A percentile compares a stretch with the other conserved stretches of the same genome.
Conservation (phyloP, 495 filamentous ascomycete genomes). For the Polyplosphaeria fusca region DNA sequence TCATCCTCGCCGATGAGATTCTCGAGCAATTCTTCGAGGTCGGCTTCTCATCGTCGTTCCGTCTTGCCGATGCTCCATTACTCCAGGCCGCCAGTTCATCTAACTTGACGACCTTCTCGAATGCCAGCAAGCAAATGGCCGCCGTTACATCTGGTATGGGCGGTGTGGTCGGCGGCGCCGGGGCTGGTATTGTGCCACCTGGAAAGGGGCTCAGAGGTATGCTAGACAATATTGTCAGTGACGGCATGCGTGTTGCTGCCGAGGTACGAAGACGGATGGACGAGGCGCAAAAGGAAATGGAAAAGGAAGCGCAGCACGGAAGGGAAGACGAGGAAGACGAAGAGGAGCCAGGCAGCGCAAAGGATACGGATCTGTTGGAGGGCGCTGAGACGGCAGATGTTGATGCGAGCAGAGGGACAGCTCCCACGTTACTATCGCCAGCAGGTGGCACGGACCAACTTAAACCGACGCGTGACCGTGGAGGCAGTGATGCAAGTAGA, state of each 20-base stretch:
- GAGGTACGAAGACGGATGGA: constrained; percentile 91
- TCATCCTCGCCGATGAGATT: constrained; percentile 90
- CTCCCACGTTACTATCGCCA: constrained; percentile 6
- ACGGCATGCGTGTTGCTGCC: constrained; percentile 90
- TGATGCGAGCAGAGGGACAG: constrained; percentile 28
- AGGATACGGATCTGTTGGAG: constrained; percentile 72
- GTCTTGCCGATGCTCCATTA: constrained; percentile 53
- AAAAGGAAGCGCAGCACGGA: constrained; percentile 65
- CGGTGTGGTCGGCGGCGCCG: constrained; percentile 35
- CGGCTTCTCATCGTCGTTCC: constrained; percentile 70
- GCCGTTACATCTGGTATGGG: constrained; percentile 6
- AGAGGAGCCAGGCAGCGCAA: constrained; percentile 61
- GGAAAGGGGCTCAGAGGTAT: constrained; percentile 84
- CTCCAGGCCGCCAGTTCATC: constrained; percentile 45
- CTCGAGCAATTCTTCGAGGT: constrained; percentile 95
- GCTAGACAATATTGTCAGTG: constrained; percentile 92
- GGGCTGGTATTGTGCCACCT: constrained; percentile 56
- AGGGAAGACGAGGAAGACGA: constrained; percentile 63
- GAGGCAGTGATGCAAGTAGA: constrained; percentile 33
- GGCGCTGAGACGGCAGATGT: constrained; percentile 70
- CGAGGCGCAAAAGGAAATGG: constrained; percentile 81
- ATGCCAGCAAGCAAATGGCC: constrained; percentile 52
- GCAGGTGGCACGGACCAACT: constrained; percentile 9
- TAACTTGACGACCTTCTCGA: constrained; percentile 77
- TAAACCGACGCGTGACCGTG: constrained; percentile 23